Evolutionary conservation across 2,329 filamentous ascomycete species (phyloP).

Genomic region (Beauveria brongniartii): DNA sequence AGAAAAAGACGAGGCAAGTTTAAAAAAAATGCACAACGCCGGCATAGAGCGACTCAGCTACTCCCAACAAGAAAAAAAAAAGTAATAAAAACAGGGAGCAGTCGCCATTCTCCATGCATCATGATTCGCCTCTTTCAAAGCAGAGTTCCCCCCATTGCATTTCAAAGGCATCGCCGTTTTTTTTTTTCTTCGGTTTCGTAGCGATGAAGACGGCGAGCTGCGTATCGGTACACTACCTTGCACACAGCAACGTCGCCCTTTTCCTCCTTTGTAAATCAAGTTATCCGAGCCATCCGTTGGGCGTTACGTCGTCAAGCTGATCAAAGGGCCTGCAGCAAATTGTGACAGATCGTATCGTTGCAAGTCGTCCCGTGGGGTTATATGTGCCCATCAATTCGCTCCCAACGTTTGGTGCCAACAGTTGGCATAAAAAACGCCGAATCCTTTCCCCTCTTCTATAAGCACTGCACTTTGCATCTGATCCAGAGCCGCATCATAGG

Average conservation of each 20-base stretch:
- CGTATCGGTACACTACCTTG: slow-evolving; percentile 11
- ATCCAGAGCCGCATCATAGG: neutral
- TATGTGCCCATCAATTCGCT: neutral
- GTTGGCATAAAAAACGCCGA: slow-evolving; percentile 4
- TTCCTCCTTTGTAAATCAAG: neutral
- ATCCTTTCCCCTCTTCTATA: neutral
- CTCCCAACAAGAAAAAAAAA: slow-evolving; percentile 8
- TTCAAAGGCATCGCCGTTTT: neutral
- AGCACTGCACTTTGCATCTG: neutral
- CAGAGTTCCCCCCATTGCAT: neutral
- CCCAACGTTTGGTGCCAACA: neutral
- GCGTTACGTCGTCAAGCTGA: neutral
- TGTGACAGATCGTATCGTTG: neutral
- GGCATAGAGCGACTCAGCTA: neutral
- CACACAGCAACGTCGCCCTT: neutral
- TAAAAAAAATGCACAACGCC: slow-evolving; percentile 4
- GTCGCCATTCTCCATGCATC: slow-evolving; percentile 1
- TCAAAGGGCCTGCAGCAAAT: neutral
- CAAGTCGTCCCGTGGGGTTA: neutral
- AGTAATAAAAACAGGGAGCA: slow-evolving; percentile 5
- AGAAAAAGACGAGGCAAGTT: slow-evolving; percentile 3
- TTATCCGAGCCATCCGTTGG: neutral
- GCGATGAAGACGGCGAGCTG: neutral
- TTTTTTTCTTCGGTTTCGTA: neutral
- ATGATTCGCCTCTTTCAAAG: neutral